Evolutionary conservation across 768 basidiomycete genomes (phyloP).

Genomic region (Cystobasidium ongulense): DNA sequence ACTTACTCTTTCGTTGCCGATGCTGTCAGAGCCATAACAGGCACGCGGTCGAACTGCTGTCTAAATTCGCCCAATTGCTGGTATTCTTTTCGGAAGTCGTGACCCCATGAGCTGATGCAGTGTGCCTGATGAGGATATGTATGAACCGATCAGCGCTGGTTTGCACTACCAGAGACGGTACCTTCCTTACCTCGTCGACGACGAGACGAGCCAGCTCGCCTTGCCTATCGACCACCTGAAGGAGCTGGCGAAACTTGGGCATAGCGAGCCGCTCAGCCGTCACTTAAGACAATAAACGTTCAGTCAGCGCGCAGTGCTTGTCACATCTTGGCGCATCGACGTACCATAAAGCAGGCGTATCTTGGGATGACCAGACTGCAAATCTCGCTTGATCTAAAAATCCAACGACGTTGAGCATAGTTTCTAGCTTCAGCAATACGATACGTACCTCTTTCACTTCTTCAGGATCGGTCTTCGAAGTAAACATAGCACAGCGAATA

Average conservation of each 20-base stretch:
- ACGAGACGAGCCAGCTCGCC: slow-evolving; percentile 63
- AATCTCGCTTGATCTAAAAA: slow-evolving; percentile 56
- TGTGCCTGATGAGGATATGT: slow-evolving; percentile 45
- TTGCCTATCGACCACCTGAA: slow-evolving; percentile 53
- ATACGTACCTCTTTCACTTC: slow-evolving; percentile 55
- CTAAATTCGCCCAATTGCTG: slow-evolving; percentile 64
- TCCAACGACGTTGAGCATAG: background rate
- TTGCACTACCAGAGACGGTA: background rate
- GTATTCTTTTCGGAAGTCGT: slow-evolving; percentile 66
- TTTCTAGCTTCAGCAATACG: background rate
- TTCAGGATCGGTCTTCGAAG: slow-evolving; percentile 56
- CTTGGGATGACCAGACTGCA: slow-evolving; percentile 55
- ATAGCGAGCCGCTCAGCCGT: slow-evolving; percentile 68
- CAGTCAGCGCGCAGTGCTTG: too few species aligned
- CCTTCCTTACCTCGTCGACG: slow-evolving; percentile 56
- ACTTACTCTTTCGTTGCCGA: slow-evolving; percentile 56
- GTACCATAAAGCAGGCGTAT: slow-evolving; percentile 59
- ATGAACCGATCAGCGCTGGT: background rate
- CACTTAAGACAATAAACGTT: background rate
- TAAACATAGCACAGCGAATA: slow-evolving; percentile 57
- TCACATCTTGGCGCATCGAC: too few species aligned
- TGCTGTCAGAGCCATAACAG: slow-evolving; percentile 80
- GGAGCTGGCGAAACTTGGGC: slow-evolving; percentile 52
- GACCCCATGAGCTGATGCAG: slow-evolving; percentile 50
- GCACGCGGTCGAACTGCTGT: slow-evolving; percentile 55